Evolutionary conservation across 768 basidiomycete species (phyloP).

Genomic region (Nevesoporus exiguus): DNA sequence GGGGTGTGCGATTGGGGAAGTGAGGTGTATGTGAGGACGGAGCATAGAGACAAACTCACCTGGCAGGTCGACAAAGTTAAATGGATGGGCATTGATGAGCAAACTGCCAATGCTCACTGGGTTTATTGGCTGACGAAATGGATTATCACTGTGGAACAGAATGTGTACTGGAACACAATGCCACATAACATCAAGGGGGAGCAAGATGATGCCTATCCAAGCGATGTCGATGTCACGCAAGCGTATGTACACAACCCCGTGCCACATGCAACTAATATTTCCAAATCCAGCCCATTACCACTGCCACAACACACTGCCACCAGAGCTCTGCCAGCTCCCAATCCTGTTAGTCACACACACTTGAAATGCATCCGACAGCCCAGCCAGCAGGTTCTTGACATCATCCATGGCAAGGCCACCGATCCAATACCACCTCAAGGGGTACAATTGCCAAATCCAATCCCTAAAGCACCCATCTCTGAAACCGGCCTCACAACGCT

Average conservation of each 20-base stretch:
- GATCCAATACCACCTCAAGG: neutral
- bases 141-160: neutral
- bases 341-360: neutral
- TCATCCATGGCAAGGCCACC: neutral
- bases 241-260: no score
- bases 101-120: neutral
- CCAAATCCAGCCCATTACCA: no score
- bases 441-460: neutral
- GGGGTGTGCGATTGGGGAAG: neutral
- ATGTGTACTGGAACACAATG: neutral
- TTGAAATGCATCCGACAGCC: neutral
- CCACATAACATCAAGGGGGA: neutral
- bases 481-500: neutral
- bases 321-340: no score
- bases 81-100: neutral
- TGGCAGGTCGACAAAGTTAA: no score
- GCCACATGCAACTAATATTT: no score
- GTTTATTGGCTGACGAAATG: neutral
- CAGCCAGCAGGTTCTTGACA: neutral
- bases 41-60: neutral
- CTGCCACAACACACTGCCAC: no score
- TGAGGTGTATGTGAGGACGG: neutral
- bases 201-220: neutral
- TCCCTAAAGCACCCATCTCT: neutral
- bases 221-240: no score